Evolutionary conservation across 805 yeast species (phyloP).

Genomic region (Zygoascus bituminiphila): DNA sequence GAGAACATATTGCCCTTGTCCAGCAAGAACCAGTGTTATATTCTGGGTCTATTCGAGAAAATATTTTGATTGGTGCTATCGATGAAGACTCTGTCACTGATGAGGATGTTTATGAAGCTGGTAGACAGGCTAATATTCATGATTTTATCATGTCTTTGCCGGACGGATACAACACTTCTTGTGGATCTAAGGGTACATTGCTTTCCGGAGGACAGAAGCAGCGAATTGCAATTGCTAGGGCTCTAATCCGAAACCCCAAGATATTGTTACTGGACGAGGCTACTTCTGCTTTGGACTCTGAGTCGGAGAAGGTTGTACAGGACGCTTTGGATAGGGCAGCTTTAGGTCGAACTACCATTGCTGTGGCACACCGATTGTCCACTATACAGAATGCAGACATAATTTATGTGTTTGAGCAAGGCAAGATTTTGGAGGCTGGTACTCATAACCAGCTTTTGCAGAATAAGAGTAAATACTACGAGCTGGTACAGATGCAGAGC

Average conservation of each 20-base stretch:
- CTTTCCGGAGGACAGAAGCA: conserved; percentile 74
- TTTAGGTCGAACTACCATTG: conserved; percentile 63
- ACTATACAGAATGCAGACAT: conserved; percentile 57
- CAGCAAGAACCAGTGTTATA: conserved; percentile 56
- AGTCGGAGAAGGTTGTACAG: conserved; percentile 73
- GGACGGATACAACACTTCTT: conserved; percentile 50
- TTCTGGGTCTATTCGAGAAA: conserved; percentile 48
- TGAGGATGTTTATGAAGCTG: conserved; percentile 39
- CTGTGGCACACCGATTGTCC: conserved; percentile 77
- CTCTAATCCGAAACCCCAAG: conserved; percentile 57
- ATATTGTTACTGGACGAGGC: conserved; percentile 63
- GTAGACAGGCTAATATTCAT: conserved; percentile 47
- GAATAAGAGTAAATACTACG: conserved; percentile 32
- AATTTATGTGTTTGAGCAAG: conserved; percentile 54
- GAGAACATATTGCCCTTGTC: conserved; percentile 48
- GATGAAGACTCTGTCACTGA: conserved; percentile 29
- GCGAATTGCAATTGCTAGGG: conserved; percentile 68
- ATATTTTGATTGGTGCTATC: conserved; percentile 42
- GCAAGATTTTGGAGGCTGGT: conserved; percentile 55
- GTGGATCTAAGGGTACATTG: conserved; percentile 49
- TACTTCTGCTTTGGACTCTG: conserved; percentile 56
- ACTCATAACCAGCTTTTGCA: conserved; percentile 41
- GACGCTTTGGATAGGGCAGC: conserved; percentile 61
- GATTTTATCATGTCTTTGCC: conserved; percentile 50
- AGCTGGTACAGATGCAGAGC: conserved; percentile 33